A percentile compares a stretch with the other conserved stretches of the same genome.
Conservation (phyloP, 1,284 basidiomycete species). For the Phellopilus nigrolimitatus region DNA sequence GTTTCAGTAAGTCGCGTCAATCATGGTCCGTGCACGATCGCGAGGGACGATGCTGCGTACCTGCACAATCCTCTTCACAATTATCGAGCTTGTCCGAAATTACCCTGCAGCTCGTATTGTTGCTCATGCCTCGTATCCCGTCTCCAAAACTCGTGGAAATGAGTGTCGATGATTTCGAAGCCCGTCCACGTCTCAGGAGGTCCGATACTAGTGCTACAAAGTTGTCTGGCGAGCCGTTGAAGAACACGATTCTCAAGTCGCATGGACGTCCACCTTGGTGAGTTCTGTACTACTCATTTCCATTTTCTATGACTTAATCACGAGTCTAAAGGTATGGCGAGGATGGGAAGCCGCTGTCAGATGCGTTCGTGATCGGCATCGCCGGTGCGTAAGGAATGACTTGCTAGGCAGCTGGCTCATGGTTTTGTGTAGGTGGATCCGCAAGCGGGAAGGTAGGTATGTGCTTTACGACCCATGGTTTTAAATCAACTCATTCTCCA, state of each 20-base stretch:
- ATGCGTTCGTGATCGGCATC: constrained; percentile 91
- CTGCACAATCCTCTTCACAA: too few species aligned
- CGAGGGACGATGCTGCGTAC: too few species aligned
- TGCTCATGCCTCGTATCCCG: not conserved
- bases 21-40: too few species aligned
- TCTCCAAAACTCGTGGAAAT: not conserved
- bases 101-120: too few species aligned
- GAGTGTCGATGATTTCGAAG: not conserved
- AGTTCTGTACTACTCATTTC: constrained; percentile 21
- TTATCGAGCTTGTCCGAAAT: too few species aligned
- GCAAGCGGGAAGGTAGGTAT: constrained; percentile 84
- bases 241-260: constrained; percentile 80
- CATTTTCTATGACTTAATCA: constrained; percentile 16
- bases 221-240: constrained; percentile 28
- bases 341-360: constrained; percentile 60
- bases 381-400: constrained; percentile 55
- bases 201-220: constrained; percentile 4
- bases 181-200: constrained; percentile 5
- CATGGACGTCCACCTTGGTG: constrained; percentile 82
- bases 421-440: constrained; percentile 61
- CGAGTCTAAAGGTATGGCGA: constrained; percentile 58
- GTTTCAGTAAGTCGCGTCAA: too few species aligned
- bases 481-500: constrained; percentile 1
- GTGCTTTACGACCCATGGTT: not conserved
- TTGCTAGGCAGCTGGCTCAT: constrained; percentile 13